phyloP scores from a whole-genome alignment of 2,329 filamentous ascomycete species.

The Clonostachys byssicola region DNA sequence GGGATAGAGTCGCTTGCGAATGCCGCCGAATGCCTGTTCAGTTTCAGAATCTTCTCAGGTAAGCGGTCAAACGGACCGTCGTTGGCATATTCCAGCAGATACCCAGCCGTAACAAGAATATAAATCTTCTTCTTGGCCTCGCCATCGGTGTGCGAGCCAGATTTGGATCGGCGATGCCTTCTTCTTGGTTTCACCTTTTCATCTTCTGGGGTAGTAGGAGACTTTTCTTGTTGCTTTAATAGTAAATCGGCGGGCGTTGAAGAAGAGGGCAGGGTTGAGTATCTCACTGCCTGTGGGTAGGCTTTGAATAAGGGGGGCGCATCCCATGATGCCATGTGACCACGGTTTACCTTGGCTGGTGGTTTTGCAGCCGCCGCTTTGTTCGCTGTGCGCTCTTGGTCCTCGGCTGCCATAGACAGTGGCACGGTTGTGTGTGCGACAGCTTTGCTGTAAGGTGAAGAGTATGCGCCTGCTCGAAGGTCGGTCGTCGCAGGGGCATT shows the following conservation, averaged over 20 bases:
- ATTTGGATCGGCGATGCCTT: slow-evolving; percentile 38
- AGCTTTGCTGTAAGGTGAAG: slow-evolving; percentile 1
- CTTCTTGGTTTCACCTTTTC: slow-evolving; percentile 35
- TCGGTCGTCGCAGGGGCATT: neutral
- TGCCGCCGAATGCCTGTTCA: slow-evolving; percentile 72
- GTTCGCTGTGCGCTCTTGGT: neutral
- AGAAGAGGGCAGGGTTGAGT: slow-evolving; percentile 66
- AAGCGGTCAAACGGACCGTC: slow-evolving; percentile 66
- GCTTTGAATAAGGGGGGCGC: slow-evolving; percentile 81
- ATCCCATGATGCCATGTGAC: slow-evolving; percentile 46
- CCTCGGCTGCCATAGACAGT: slow-evolving; percentile 8
- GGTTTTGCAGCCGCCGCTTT: neutral
- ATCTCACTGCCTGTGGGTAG: slow-evolving; percentile 77
- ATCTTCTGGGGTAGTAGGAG: slow-evolving; percentile 10
- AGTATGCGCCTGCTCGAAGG: neutral
- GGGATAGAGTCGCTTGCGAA: slow-evolving; percentile 79
- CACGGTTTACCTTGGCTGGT: neutral
- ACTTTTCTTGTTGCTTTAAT: slow-evolving; percentile 54
- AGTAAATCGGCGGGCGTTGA: slow-evolving; percentile 66
- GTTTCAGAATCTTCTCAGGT: slow-evolving; percentile 69
- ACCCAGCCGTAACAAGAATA: slow-evolving; percentile 66
- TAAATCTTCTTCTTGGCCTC: slow-evolving; percentile 72
- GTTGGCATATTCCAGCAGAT: slow-evolving; percentile 69
- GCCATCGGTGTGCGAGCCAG: slow-evolving; percentile 36
- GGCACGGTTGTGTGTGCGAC: slow-evolving; percentile 12